Percentiles rank a stretch among this genome's conserved stretches.
phyloP scores from a whole-genome alignment of 129 eudicot genomes.

The Flaveria sonorensis region DNA sequence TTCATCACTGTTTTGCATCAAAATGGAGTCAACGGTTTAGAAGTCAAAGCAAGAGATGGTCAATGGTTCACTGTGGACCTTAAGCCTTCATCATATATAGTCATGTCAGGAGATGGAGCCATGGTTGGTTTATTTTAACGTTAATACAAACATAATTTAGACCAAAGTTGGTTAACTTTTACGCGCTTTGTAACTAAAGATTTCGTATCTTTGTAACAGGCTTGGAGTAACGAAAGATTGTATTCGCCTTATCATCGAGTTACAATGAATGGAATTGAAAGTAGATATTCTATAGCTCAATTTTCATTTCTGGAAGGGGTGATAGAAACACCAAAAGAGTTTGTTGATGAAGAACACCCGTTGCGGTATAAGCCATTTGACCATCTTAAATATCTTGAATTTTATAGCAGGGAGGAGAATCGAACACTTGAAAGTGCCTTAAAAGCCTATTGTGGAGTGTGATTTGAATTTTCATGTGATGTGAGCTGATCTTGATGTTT shows the following conservation, averaged over 20 bases:
- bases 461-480: conserved; percentile 17
- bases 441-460: conserved; percentile 59
- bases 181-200: background rate
- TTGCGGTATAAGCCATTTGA: conserved; percentile 63
- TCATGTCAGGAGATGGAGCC: conserved; percentile 77
- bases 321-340: conserved; percentile 65
- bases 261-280: conserved; percentile 61
- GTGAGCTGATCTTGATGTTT: conserved; percentile 1
- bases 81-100: conserved; percentile 60
- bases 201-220: conserved; percentile 36
- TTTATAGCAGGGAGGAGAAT: conserved; percentile 57
- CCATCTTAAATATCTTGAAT: conserved; percentile 61
- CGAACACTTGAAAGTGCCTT: conserved; percentile 55
- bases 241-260: conserved; percentile 71
- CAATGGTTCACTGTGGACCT: conserved; percentile 68
- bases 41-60: conserved; percentile 68
- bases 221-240: conserved; percentile 79
- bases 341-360: conserved; percentile 73
- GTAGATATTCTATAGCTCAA: conserved; percentile 64
- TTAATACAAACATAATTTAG: background rate
- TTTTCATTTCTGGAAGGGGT: conserved; percentile 67
- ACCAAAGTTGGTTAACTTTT: background rate
- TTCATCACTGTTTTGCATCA: conserved; percentile 74
- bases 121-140: conserved; percentile 38
- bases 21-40: conserved; percentile 63